Evolutionary conservation across 768 basidiomycete species (phyloP), one percentile per base, ranked within the genome.

Genomic region (Omphalotus guepiniiformis): DNA sequence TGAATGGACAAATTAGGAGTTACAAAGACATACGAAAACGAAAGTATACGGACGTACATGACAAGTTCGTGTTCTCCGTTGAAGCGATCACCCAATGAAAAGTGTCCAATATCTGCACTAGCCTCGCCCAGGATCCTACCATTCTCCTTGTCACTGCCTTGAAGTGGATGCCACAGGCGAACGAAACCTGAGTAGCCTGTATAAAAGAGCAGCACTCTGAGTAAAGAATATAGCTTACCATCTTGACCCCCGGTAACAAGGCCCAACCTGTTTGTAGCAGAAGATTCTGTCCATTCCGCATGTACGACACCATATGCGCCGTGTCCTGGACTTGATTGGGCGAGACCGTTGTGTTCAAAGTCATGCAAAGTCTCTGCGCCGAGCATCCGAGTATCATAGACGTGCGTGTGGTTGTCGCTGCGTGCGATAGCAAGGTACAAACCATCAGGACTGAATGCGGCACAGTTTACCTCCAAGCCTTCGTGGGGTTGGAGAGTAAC

Each of bases 201-300:
- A 30, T n/a, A 22, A 19, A 6, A 34, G 22, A 41, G 26, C 11
- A 6, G n/a, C 3, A 34, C 27, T n/a, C 25, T 2, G 27, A 9
- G 23, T 13, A 34, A 3, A 6, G 38, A 9, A 34, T 9, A 35
- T 9, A 39, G 56, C 74, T 47, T 52, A 84, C 85, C 84, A 57
- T 88, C 85, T 28, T 74, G 68, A 0, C 85, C 83, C 3, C 79
- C 83, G 7, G 77, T 83, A 16, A 82, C 59, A 16, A 86, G 68
- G 3, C 79, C 76, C n/a, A 70, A 52, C 12, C 55, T 41, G 6
- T 63, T 60, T n/a, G n/a, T n/a, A 9, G 56, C 48, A 38, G 64
- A 61, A 6, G 63, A 67, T 42, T 77, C 65, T 12, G 79, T 61
- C 84, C 83, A 87, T 38, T 74, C 62, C 18, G 69, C 67, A 29